Conservation (phyloP, 352 stramenopile species). For the Pythium scleroteichum region DNA sequence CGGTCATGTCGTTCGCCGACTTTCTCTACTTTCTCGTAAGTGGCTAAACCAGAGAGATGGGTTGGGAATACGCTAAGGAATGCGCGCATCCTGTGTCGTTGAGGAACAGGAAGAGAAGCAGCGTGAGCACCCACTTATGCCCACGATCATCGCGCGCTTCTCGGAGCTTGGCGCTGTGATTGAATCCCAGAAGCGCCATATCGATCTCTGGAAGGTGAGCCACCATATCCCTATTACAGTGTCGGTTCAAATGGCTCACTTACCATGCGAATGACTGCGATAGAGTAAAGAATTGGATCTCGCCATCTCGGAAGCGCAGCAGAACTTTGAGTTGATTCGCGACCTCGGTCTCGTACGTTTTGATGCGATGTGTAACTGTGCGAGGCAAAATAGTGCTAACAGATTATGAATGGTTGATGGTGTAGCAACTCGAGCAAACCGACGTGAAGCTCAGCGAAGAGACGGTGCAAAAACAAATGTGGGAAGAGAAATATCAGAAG, state of each 20-base stretch:
- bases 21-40: slow-evolving; percentile 84
- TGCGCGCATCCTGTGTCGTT: slow-evolving; percentile 18
- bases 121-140: slow-evolving; percentile 71
- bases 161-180: slow-evolving; percentile 77
- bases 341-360: slow-evolving; percentile 49
- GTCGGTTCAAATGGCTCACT: too few species aligned
- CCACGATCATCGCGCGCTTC: slow-evolving; percentile 75
- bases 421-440: slow-evolving; percentile 50
- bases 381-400: background rate
- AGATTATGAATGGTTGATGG: background rate
- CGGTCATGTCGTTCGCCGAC: slow-evolving; percentile 81
- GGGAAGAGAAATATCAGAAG: slow-evolving; percentile 79
- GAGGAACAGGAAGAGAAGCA: slow-evolving; percentile 84
- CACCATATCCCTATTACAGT: too few species aligned
- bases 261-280: too few species aligned
- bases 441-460: slow-evolving; percentile 54
- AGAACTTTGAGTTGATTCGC: slow-evolving; percentile 62
- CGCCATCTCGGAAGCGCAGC: slow-evolving; percentile 67
- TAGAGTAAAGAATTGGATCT: slow-evolving; percentile 68
- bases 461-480: slow-evolving; percentile 68
- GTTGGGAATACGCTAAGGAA: background rate
- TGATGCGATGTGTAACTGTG: background rate
- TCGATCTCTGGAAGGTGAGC: slow-evolving; percentile 77
- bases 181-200: slow-evolving; percentile 84
- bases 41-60: background rate